phyloP scores from a whole-genome alignment of 2,329 filamentous ascomycete species.

The Moelleriella libera region DNA sequence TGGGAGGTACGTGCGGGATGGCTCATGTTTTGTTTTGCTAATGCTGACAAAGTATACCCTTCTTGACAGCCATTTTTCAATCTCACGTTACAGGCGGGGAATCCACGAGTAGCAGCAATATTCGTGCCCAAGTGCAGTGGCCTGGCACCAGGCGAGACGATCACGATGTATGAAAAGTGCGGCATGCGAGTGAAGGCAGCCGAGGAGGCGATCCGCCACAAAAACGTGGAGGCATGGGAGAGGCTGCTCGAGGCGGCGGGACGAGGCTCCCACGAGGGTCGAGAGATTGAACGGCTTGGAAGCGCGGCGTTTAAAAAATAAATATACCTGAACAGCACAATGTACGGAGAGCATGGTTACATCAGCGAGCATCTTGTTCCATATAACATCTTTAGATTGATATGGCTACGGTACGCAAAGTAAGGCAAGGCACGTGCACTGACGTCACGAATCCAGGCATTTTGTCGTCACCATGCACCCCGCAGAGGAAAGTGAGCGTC shows the following conservation, averaged over 20 bases:
- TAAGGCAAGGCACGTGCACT: no score
- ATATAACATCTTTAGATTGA: no score
- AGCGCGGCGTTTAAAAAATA: slow-evolving; percentile 40
- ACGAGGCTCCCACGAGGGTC: slow-evolving; percentile 46
- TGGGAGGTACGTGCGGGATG: slow-evolving; percentile 60
- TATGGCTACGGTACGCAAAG: no score
- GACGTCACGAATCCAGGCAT: no score
- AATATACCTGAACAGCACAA: not conserved
- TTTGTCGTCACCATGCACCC: no score
- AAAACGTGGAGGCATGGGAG: slow-evolving; percentile 63
- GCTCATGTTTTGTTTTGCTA: not conserved
- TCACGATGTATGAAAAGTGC: slow-evolving; percentile 94
- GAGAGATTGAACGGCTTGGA: slow-evolving; percentile 72
- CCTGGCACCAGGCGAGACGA: slow-evolving; percentile 52
- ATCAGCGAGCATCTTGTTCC: not conserved
- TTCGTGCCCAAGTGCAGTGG: slow-evolving; percentile 82
- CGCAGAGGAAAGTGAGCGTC: no score
- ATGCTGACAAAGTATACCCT: not conserved
- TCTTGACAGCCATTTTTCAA: slow-evolving; percentile 68
- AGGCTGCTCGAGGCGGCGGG: slow-evolving; percentile 61
- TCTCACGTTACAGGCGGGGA: slow-evolving; percentile 75
- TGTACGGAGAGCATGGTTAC: not conserved
- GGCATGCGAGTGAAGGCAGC: slow-evolving; percentile 79
- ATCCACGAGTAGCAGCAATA: slow-evolving; percentile 66
- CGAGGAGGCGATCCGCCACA: slow-evolving; percentile 76